Base-by-base conservation (phyloP, 805 yeast species). In the Candida ponderosae region DNA sequence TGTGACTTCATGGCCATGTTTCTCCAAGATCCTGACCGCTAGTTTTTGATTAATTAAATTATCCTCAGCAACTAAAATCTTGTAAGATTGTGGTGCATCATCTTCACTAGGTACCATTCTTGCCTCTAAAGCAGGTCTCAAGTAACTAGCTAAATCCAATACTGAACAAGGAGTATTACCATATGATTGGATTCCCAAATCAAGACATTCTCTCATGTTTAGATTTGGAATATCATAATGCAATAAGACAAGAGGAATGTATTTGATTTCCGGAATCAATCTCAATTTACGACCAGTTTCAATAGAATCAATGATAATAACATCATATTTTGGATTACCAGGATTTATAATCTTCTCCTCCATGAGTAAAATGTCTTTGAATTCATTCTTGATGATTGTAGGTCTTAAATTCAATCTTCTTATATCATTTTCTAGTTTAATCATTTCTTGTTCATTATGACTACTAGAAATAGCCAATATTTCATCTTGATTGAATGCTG, bases 121-220 rank as follows among this genome's bases (percentile, higher is more conserved):
- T 16, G 83, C 74, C 52, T 83, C 93, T 37, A 83, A 60, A 0
- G 90, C 93, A 2, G 93, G 89, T 33, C 82, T 74, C 46, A 83
- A 67, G 7, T 84, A 81, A 37, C 83, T 77, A 3, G 88, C 89
- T 48, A 83, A 66, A 51, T 84, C 93, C 18, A 79, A 73, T 8
- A 79, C 76, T 1, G 86, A 72, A 54, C 90, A 82, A 15, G 93
- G 93, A 1, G 88, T 80, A 53, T 82, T 84, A 30, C 93, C 93
- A 52, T 81, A 82, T 0, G 89, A 79, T 4, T 87, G 76, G 38
- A 83, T 82, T 49, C 94, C 94, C 47, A 83, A 66, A 54, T 83
- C 93, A 31, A 83, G 68, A 57, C 93, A 84, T 30, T 79, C 68
- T 56, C 84, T 72, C 75, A 83, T 76, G 51, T 80, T 82, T 47